Base-by-base conservation (phyloP, 495 filamentous ascomycete genomes). In the Bryoglossum gracile region DNA sequence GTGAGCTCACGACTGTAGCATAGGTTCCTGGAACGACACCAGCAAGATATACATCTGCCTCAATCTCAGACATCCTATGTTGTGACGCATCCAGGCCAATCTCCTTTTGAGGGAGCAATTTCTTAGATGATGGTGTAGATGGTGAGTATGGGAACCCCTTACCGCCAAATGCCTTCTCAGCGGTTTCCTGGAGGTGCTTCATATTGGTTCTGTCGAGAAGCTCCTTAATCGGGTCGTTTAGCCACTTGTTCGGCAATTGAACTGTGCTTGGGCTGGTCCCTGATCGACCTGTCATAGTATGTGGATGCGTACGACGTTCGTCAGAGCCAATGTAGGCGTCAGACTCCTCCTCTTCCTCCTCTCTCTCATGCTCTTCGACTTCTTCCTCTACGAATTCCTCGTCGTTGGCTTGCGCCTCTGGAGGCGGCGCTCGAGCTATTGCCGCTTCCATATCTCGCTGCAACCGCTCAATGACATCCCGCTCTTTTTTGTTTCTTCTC, bases 41-140 rank as follows among this genome's bases (percentile, higher is more conserved):
- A 3, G 89, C 78, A 21, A 95, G 56, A 55, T 80, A 96, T 2
- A 81, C 76, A 71, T 95, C 87, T n/a, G 81, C 85, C 60, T 95
- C 86, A 65, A 95, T 91, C 22, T 87, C 80, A 3, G 71, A 70
- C 87, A 96, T 94, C 23, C 68, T 68, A 44, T 75, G 68, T 46
- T 92, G 83, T 3, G 74, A 72, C 2, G 87, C 83, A 54, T 82
- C 74, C 16, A 97, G 62, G 1, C 73, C 71, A 21, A 96, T 81
- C 2, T 78, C 70, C 48, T 78, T 76, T 64, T 91, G 86, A 24
- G 77, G 75, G 37, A 74, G 43, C 19, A 74, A 70, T 43, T 59
- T 43, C 36, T 64, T 61, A 18, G 68, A 57, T 21, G 66, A 63
- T 10, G 75, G 68, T 4, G 80, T 84, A 8, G 72, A 71, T 1